These are phyloP conservation scores for Jatropha multifida DNA, from an alignment of 441 rosid species.

Conservation along the genomic window DNA sequence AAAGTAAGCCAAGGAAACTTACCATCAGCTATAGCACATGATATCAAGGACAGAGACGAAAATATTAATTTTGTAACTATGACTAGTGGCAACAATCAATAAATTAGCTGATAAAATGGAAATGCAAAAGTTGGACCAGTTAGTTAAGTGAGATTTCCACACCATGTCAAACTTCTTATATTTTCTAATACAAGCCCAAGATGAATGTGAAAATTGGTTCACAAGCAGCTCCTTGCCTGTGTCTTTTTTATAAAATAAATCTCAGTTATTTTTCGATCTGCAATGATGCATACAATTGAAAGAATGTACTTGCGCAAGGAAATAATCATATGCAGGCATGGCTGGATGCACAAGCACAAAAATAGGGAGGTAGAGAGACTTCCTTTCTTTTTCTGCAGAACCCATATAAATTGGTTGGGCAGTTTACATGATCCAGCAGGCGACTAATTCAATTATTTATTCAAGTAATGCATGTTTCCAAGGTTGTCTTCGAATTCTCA, in stretches of 20 bases:
- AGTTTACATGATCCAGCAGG: neutral
- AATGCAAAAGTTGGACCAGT: neutral
- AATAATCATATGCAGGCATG: neutral
- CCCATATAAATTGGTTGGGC: neutral
- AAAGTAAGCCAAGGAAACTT: slow-evolving; percentile 17
- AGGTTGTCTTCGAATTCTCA: neutral
- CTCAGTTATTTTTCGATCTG: neutral
- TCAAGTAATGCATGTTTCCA: neutral
- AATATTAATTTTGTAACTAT: neutral
- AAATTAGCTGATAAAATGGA: neutral
- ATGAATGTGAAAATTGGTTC: neutral
- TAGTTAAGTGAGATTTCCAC: slow-evolving; percentile 7
- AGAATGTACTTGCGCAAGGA: neutral
- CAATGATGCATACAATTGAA: neutral
- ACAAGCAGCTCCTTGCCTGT: neutral
- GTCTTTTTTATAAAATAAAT: neutral
- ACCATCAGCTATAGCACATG: neutral
- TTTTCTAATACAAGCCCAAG: neutral
- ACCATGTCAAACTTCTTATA: neutral
- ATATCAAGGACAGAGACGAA: neutral
- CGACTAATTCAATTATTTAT: neutral
- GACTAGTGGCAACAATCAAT: neutral
- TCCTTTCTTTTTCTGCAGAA: neutral
- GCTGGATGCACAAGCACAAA: neutral
- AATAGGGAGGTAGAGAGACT: neutral